Conservation (phyloP, 257 asterid genomes). For the Solanum bukasovii region DNA sequence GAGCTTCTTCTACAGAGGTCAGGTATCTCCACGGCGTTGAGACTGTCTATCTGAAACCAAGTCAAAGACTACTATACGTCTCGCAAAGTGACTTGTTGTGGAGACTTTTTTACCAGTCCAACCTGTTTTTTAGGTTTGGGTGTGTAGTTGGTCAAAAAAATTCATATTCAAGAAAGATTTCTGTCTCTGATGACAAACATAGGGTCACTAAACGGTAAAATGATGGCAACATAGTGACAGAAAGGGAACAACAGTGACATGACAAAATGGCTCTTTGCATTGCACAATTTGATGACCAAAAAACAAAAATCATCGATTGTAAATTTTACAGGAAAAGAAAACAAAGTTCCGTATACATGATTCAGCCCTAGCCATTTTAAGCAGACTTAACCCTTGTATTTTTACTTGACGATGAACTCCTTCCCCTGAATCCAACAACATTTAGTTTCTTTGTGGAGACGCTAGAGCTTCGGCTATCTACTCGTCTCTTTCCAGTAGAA, state of each 20-base stretch:
- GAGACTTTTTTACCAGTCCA: background rate
- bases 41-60: background rate
- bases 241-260: background rate
- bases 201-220: background rate
- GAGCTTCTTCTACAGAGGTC: background rate
- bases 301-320: background rate
- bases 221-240: background rate
- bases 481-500: conserved; percentile 28
- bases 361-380: conserved; percentile 10
- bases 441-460: conserved; percentile 49
- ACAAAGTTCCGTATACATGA: background rate
- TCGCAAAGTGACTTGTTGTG: background rate
- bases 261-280: background rate
- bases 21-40: background rate
- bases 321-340: background rate
- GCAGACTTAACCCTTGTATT: conserved; percentile 21
- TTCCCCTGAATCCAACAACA: conserved; percentile 94
- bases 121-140: background rate
- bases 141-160: background rate
- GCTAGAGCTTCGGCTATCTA: conserved; percentile 19
- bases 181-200: background rate
- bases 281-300: background rate
- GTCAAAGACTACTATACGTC: background rate
- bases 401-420: conserved; percentile 31
- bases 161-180: background rate